Evolutionary conservation across 805 yeast genomes (phyloP).

Genomic region (Wickerhamiella domercqiae): DNA sequence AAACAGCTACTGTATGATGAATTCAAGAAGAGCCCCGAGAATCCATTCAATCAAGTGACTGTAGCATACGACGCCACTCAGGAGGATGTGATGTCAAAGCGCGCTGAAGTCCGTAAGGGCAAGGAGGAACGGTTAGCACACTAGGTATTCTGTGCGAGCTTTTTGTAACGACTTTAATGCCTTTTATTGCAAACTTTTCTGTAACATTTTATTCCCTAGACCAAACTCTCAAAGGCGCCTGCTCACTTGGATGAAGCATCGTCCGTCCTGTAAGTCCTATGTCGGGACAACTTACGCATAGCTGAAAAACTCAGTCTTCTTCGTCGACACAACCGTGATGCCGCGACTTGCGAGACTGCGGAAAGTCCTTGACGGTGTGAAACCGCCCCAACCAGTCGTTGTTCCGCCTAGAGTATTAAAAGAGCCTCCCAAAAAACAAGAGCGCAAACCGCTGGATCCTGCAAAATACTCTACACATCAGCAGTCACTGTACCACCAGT

Average conservation of each 20-base stretch:
- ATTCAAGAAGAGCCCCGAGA: conserved; percentile 64
- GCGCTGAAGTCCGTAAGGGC: conserved; percentile 33
- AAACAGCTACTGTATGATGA: conserved; percentile 64
- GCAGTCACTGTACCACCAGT: conserved; percentile 11
- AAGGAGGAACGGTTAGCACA: conserved; percentile 30
- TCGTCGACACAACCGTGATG: conserved; percentile 7
- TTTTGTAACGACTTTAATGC: background rate
- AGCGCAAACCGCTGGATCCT: conserved; percentile 10
- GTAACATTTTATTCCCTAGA: too few relatives aligned
- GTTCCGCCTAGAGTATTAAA: conserved; percentile 4
- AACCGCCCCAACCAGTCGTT: conserved; percentile 17
- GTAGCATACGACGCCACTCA: conserved; percentile 45
- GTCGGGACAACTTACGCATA: too few relatives aligned
- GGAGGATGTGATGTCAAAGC: conserved; percentile 34
- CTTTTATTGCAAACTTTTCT: background rate
- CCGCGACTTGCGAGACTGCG: conserved; percentile 15
- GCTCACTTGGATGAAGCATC: too few relatives aligned
- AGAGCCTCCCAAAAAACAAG: conserved; percentile 6
- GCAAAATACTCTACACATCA: conserved; percentile 14
- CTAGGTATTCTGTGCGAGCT: conserved; percentile 1
- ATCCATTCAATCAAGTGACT: conserved; percentile 72
- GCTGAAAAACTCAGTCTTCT: too few relatives aligned
- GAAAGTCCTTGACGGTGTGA: conserved; percentile 14
- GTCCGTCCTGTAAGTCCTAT: too few relatives aligned
- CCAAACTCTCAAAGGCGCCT: too few relatives aligned